Conservation (phyloP, 2,329 filamentous ascomycete genomes). For the Immersiporthe knoxdaviesiana region DNA sequence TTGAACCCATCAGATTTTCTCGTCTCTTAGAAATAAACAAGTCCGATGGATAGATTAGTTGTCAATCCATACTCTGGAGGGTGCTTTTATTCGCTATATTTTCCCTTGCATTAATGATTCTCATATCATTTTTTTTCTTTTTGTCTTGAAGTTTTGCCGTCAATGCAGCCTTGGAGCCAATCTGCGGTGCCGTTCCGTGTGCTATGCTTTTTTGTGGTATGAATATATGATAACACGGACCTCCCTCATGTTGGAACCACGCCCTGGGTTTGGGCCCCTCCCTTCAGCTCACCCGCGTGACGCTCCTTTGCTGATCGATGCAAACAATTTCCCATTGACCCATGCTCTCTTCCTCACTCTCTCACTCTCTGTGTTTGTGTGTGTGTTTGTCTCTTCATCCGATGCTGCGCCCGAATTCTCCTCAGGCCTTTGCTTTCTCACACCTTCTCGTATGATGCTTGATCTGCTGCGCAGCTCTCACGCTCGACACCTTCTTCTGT, state of each 20-base stretch:
- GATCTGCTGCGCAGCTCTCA: not conserved
- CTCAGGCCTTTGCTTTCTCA: not conserved
- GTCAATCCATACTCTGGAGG: not conserved
- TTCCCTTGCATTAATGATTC: conserved; percentile 7
- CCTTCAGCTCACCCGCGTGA: not conserved
- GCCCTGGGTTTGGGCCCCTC: not conserved
- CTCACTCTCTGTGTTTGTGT: no score
- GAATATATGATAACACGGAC: not conserved
- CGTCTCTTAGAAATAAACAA: no score
- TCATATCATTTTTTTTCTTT: conserved; percentile 11
- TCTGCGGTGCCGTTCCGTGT: conserved; percentile 16
- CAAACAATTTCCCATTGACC: not conserved
- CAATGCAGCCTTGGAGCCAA: conserved; percentile 7
- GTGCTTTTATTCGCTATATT: no score
- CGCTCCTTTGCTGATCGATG: conserved; percentile 2
- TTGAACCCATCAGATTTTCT: no score
- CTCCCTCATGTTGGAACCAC: not conserved
- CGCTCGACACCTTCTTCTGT: not conserved
- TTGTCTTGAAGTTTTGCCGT: not conserved
- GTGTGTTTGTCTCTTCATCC: not conserved
- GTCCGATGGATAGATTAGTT: not conserved
- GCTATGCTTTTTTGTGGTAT: conserved; percentile 26
- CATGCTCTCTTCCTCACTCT: no score
- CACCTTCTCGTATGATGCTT: not conserved
- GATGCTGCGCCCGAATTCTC: not conserved